These are phyloP conservation scores for Cyclotella baltica DNA, from an alignment of 108 stramenopile genomes.

Conservation along the genomic window DNA sequence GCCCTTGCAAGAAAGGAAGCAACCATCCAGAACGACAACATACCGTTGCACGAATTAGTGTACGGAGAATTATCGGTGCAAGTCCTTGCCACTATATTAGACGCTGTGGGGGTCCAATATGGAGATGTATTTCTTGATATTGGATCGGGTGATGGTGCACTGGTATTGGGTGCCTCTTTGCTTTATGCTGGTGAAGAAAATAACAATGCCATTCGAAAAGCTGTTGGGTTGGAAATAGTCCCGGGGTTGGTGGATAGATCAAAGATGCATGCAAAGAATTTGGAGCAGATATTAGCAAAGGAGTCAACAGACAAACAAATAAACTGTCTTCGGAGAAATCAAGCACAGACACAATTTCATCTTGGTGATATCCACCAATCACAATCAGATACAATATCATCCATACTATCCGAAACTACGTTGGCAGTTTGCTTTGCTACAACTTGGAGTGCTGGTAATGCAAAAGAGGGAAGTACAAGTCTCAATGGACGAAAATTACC, in stretches of 20 bases:
- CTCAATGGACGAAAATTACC: conserved; percentile 33
- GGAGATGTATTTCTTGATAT: conserved; percentile 51
- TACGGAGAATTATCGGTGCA: conserved; percentile 45
- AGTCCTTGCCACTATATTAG: conserved; percentile 45
- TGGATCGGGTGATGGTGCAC: conserved; percentile 47
- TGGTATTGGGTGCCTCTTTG: conserved; percentile 48
- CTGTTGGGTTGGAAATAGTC: conserved; percentile 44
- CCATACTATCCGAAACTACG: conserved; percentile 31
- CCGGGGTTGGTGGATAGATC: conserved; percentile 44
- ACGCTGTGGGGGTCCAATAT: conserved; percentile 44
- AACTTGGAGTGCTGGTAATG: conserved; percentile 45
- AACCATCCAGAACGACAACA: neutral
- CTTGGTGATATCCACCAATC: conserved; percentile 30
- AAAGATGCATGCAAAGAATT: conserved; percentile 15
- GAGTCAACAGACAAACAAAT: neutral
- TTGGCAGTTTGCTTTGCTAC: conserved; percentile 56
- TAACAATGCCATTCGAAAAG: conserved; percentile 25
- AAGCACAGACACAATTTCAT: conserved; percentile 23
- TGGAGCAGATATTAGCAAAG: conserved; percentile 12
- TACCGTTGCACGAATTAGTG: conserved; percentile 39
- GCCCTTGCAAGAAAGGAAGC: conserved; percentile 12
- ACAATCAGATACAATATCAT: conserved; percentile 1
- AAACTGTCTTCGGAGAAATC: neutral
- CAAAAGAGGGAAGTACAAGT: conserved; percentile 4
- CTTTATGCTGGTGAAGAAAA: conserved; percentile 21